These are phyloP conservation scores for Taxawa tesnikishii DNA, from an alignment of 2,329 filamentous ascomycete genomes.

Conservation along the genomic window DNA sequence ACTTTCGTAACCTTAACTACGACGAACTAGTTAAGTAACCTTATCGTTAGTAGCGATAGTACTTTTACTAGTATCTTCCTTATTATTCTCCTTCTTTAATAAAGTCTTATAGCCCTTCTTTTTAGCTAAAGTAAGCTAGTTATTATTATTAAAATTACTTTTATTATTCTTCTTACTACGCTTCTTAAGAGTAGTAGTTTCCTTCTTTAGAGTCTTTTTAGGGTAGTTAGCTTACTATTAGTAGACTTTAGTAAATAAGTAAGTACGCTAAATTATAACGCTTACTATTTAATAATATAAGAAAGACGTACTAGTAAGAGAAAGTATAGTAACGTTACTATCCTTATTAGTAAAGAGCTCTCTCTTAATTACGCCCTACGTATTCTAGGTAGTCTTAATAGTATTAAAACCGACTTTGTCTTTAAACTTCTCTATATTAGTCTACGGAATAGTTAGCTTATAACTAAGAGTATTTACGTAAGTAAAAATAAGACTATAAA, in stretches of 20 bases:
- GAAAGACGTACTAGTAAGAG: background rate
- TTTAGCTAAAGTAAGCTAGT: conserved; percentile 4
- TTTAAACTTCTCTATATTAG: conserved; percentile 20
- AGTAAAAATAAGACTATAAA: too few species aligned
- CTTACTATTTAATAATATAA: background rate
- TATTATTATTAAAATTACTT: conserved; percentile 9
- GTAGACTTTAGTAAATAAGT: conserved; percentile 1
- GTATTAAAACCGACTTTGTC: conserved; percentile 17
- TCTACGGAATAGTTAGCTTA: too few species aligned
- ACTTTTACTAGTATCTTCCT: conserved; percentile 2
- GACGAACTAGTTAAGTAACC: too few species aligned
- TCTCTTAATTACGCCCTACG: conserved; percentile 22
- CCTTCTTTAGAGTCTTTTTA: conserved; percentile 11
- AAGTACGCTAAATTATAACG: background rate
- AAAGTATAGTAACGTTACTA: conserved; percentile 1
- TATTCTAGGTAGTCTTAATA: conserved; percentile 19
- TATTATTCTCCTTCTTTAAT: conserved; percentile 11
- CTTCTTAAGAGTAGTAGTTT: conserved; percentile 1
- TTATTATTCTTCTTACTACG: conserved; percentile 14
- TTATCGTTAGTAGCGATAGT: too few species aligned
- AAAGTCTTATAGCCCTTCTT: conserved; percentile 13
- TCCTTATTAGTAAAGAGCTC: conserved; percentile 15
- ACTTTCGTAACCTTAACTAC: too few species aligned
- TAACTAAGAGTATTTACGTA: too few species aligned
- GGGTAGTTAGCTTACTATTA: conserved; percentile 3